phyloP scores from a whole-genome alignment of 1,284 basidiomycete genomes.

The Ceratobasidium papillatum region DNA sequence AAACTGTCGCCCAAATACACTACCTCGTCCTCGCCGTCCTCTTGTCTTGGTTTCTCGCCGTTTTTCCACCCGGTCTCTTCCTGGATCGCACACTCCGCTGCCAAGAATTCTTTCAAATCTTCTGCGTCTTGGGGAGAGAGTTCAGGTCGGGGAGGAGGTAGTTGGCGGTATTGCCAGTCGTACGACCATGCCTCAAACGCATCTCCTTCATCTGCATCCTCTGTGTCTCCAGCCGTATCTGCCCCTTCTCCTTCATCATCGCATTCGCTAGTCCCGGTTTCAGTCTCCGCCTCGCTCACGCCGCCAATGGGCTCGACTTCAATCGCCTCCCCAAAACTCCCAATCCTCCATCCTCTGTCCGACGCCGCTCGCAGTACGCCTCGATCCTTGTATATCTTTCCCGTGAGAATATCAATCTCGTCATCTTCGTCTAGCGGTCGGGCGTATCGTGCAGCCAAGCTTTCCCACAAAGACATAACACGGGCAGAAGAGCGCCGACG shows the following conservation, averaged over 20 bases:
- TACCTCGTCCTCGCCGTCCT: slow-evolving; percentile 37
- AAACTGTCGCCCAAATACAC: slow-evolving; percentile 31
- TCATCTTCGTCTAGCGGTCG: slow-evolving; percentile 44
- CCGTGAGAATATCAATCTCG: slow-evolving; percentile 44
- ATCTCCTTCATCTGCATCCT: slow-evolving; percentile 39
- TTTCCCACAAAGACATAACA: slow-evolving; percentile 45
- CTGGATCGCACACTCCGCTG: slow-evolving; percentile 39
- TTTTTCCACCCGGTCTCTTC: slow-evolving; percentile 18
- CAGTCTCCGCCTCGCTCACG: slow-evolving; percentile 28
- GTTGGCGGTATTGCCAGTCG: slow-evolving; percentile 23
- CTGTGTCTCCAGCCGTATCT: slow-evolving; percentile 10
- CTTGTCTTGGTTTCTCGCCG: slow-evolving; percentile 9
- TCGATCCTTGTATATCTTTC: slow-evolving; percentile 43
- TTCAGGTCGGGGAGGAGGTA: slow-evolving; percentile 35
- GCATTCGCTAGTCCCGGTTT: slow-evolving; percentile 34
- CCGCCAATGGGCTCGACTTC: slow-evolving; percentile 23
- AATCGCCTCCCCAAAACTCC: slow-evolving; percentile 34
- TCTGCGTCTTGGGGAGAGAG: slow-evolving; percentile 41
- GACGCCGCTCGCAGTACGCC: slow-evolving; percentile 41
- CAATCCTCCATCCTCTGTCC: slow-evolving; percentile 36
- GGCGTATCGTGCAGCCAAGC: slow-evolving; percentile 43
- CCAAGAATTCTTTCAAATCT: slow-evolving; percentile 42
- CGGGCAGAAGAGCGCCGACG: slow-evolving; percentile 42
- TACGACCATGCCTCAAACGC: slow-evolving; percentile 11
- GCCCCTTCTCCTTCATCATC: slow-evolving; percentile 34